A percentile compares a stretch with the other conserved stretches of the same genome.
phyloP scores from a whole-genome alignment of 495 filamentous ascomycete species.

The Daldinia grandis region DNA sequence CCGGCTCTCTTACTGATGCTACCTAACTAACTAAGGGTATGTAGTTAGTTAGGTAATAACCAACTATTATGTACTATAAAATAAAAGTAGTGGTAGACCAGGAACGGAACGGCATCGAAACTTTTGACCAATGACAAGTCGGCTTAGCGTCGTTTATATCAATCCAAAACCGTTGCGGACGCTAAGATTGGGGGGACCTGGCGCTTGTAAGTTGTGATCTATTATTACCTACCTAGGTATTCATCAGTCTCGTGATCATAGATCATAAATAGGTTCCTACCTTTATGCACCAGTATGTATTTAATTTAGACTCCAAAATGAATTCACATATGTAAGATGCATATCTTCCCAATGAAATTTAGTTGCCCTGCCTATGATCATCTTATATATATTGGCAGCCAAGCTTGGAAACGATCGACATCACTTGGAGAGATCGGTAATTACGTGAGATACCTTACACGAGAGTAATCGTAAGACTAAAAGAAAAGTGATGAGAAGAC shows the following conservation, averaged over 20 bases:
- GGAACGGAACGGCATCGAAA: slow-evolving; percentile 5
- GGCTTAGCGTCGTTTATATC: slow-evolving; percentile 27
- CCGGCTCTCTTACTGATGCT: not conserved
- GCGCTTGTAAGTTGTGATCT: not conserved
- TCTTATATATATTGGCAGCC: slow-evolving; percentile 1
- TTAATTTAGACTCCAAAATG: not conserved
- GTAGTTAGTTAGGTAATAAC: too few species aligned
- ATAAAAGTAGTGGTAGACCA: not conserved
- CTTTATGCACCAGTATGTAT: not conserved
- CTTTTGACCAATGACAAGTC: slow-evolving; percentile 8
- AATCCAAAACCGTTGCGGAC: slow-evolving; percentile 18
- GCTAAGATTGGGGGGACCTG: not conserved
- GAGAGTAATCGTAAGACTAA: slow-evolving; percentile 10
- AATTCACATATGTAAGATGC: too few species aligned
- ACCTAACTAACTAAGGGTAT: not conserved
- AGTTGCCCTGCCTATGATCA: not conserved
- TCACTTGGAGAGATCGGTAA: slow-evolving; percentile 7
- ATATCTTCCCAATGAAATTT: not conserved
- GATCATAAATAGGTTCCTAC: not conserved
- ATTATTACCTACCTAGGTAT: too few species aligned
- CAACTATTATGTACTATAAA: too few species aligned
- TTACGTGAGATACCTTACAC: slow-evolving; percentile 18
- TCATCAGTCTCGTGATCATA: not conserved
- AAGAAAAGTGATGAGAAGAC: not conserved
- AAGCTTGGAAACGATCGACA: slow-evolving; percentile 10